Evolutionary conservation across 306 rosid species (phyloP).

Genomic region (Castanea mollissima): DNA sequence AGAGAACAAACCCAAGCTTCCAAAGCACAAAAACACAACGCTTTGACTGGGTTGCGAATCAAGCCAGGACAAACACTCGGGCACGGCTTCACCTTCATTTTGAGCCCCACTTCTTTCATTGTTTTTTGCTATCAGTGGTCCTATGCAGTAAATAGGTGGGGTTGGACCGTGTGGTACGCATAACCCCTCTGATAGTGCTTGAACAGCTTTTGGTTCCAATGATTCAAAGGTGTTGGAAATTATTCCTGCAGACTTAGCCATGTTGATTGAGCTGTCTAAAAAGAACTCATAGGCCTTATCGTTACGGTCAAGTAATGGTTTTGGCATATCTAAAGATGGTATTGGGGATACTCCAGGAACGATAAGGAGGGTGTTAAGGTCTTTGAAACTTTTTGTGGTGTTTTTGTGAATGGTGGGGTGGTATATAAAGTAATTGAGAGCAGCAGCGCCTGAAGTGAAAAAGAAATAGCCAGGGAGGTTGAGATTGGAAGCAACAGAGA

Average conservation of each 20-base stretch:
- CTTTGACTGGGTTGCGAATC: conserved; percentile 48
- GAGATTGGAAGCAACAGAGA: conserved; percentile 20
- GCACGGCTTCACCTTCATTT: background rate
- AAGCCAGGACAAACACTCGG: conserved; percentile 49
- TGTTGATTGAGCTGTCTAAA: background rate
- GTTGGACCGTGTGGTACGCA: conserved; percentile 20
- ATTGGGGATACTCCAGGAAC: conserved; percentile 29
- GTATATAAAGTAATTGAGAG: background rate
- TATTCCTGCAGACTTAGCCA: conserved; percentile 33
- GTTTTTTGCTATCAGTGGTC: conserved; percentile 32
- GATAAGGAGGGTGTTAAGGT: background rate
- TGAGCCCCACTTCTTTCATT: background rate
- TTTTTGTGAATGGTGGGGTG: conserved; percentile 17
- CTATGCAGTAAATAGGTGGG: conserved; percentile 34
- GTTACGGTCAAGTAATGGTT: conserved; percentile 25
- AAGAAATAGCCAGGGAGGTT: conserved; percentile 37
- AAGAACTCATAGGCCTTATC: conserved; percentile 12
- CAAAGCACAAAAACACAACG: conserved; percentile 61
- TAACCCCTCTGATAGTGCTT: conserved; percentile 31
- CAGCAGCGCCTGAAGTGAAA: conserved; percentile 30
- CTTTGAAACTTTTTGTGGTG: conserved; percentile 15
- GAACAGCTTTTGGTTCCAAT: conserved; percentile 15
- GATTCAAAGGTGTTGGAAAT: conserved; percentile 42
- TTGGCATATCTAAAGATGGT: conserved; percentile 11
- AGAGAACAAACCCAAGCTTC: conserved; percentile 53